These are phyloP conservation scores for Amaranthus tricolor DNA, from an alignment of 179 eudicot genomes.

Conservation along the genomic window DNA sequence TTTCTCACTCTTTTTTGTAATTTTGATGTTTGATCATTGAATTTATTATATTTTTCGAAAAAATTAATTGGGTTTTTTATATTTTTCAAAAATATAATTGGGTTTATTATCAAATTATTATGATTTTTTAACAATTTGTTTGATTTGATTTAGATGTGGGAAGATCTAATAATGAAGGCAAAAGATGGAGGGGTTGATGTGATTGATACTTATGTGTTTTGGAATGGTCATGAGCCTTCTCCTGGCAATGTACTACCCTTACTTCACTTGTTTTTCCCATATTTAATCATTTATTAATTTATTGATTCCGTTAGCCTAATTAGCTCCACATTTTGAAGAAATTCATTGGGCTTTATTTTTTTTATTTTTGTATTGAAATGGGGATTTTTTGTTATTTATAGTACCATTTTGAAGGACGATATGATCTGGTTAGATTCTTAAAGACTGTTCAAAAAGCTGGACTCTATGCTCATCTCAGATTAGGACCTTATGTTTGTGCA, in stretches of 20 bases:
- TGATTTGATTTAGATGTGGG: conserved; percentile 65
- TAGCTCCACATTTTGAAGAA: neutral
- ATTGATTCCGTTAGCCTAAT: neutral
- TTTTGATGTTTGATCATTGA: neutral
- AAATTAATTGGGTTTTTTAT: neutral
- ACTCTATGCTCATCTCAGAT: conserved; percentile 84
- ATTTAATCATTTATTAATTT: neutral
- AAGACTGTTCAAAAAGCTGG: conserved; percentile 91
- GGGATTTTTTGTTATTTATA: conserved; percentile 25
- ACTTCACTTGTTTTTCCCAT: neutral
- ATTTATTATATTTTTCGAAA: neutral
- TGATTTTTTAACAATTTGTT: neutral
- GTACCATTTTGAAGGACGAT: conserved; percentile 91
- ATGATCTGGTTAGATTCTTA: conserved; percentile 79
- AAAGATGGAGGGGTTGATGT: conserved; percentile 78
- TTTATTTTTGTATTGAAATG: neutral
- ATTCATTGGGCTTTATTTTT: neutral
- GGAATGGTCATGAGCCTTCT: conserved; percentile 88
- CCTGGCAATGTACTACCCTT: conserved; percentile 61
- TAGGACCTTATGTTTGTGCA: conserved; percentile 97
- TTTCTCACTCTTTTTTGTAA: neutral
- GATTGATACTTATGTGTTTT: conserved; percentile 81
- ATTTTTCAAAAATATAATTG: neutral
- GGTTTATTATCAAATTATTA: neutral
- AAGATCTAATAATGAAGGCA: conserved; percentile 78